phyloP scores from a whole-genome alignment of 1,284 basidiomycete genomes.

The Thelephora terrestris region DNA sequence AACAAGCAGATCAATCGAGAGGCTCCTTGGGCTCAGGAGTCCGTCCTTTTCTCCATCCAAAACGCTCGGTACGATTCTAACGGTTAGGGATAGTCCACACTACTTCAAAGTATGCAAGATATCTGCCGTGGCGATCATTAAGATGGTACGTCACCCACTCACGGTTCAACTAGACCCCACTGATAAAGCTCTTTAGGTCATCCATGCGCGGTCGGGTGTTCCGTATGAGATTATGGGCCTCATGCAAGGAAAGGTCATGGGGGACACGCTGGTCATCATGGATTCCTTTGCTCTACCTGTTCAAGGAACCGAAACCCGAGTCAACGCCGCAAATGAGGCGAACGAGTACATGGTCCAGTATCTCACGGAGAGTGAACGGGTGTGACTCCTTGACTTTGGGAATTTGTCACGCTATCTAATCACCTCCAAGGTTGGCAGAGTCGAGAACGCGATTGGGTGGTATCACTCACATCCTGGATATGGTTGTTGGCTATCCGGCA shows the following conservation, averaged over 20 bases:
- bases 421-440: conserved; percentile 55
- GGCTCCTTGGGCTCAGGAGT: conserved; percentile 87
- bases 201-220: conserved; percentile 95
- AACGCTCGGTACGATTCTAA: neutral
- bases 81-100: conserved; percentile 53
- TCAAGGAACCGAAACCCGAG: conserved; percentile 97
- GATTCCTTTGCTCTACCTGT: conserved; percentile 97
- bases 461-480: conserved; percentile 98
- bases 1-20: conserved; percentile 65
- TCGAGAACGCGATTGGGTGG: conserved; percentile 95
- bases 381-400: conserved; percentile 22
- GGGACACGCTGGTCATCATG: conserved; percentile 81
- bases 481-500: conserved; percentile 95
- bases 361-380: conserved; percentile 69
- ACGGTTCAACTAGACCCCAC: neutral
- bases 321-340: conserved; percentile 93
- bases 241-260: conserved; percentile 95
- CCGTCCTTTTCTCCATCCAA: conserved; percentile 7
- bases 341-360: conserved; percentile 99
- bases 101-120: conserved; percentile 95
- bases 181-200: conserved; percentile 50
- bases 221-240: conserved; percentile 99
- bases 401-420: neutral
- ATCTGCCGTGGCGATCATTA: conserved; percentile 91
- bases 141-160: conserved; percentile 64